Conservation (phyloP, 371 early-diverging fungal species). For the Syncephalis plumigaleata region DNA sequence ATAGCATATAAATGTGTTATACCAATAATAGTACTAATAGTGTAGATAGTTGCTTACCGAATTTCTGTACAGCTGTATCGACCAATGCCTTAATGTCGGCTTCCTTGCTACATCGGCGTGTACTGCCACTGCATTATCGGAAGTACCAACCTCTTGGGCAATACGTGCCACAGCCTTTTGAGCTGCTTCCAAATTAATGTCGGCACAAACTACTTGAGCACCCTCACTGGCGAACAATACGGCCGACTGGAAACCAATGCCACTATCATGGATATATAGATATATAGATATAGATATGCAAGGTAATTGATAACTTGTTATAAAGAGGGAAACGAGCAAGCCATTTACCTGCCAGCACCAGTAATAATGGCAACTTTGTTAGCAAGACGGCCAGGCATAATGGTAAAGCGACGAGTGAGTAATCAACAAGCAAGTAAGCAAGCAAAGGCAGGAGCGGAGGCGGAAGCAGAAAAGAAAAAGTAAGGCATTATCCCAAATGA, state of each 20-base stretch:
- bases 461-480: too few species aligned
- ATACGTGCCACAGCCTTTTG: conserved; percentile 28
- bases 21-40: not conserved
- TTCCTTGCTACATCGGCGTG: conserved; percentile 56
- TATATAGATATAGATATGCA: not conserved
- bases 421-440: too few species aligned
- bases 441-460: too few species aligned
- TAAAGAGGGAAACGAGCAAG: conserved; percentile 1
- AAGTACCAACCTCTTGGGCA: conserved; percentile 12
- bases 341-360: conserved; percentile 59
- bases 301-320: not conserved
- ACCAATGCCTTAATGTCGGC: conserved; percentile 48
- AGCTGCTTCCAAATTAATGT: conserved; percentile 45
- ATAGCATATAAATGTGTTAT: not conserved
- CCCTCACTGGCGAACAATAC: conserved; percentile 69
- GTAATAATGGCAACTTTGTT: conserved; percentile 78
- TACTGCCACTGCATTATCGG: conserved; percentile 22
- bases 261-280: conserved; percentile 21
- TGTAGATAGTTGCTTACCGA: conserved; percentile 24
- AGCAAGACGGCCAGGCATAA: conserved; percentile 16
- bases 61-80: conserved; percentile 41
- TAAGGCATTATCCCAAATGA: too few species aligned
- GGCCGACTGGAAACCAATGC: conserved; percentile 63
- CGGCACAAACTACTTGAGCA: conserved; percentile 61
- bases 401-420: too few species aligned